A percentile compares a stretch with the other conserved stretches of the same genome.
Conservation (phyloP, 2,329 filamentous ascomycete genomes). For the Monosporascus sp. region DNA sequence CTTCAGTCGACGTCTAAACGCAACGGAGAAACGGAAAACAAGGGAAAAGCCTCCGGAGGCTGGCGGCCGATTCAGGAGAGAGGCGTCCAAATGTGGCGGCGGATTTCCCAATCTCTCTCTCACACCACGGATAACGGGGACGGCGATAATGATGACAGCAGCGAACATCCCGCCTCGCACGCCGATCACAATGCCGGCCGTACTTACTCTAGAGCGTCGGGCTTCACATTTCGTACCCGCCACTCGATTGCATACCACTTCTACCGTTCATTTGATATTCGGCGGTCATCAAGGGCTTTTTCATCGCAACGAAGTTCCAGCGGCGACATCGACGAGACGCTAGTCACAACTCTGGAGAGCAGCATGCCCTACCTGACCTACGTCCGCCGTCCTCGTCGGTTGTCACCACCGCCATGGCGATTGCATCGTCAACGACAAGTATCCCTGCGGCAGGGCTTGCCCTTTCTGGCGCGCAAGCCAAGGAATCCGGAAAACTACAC, state of each 20-base stretch:
- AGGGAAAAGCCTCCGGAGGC: conserved; percentile 3
- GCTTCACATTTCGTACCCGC: background rate
- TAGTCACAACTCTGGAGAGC: conserved; percentile 2
- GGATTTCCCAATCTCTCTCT: conserved; percentile 22
- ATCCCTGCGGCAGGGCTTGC: conserved; percentile 10
- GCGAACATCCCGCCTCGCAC: conserved; percentile 4
- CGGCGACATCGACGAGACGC: conserved; percentile 9
- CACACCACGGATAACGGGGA: conserved; percentile 14
- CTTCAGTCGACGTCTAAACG: background rate
- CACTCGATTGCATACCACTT: conserved; percentile 17
- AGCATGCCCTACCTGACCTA: background rate
- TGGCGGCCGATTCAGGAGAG: conserved; percentile 20
- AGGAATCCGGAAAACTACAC: conserved; percentile 4
- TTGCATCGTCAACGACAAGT: background rate
- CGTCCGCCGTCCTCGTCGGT: background rate
- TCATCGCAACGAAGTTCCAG: conserved; percentile 8
- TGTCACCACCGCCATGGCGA: background rate
- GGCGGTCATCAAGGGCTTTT: conserved; percentile 5
- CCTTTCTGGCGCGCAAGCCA: conserved; percentile 11
- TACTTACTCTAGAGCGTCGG: background rate
- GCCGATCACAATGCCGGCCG: conserved; percentile 1
- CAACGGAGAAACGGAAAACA: conserved; percentile 4
- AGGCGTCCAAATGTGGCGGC: conserved; percentile 22
- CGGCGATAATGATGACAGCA: conserved; percentile 6
- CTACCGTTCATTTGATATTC: conserved; percentile 11